These are phyloP conservation scores for Allomyces arbusculus DNA, from an alignment of 192 early-diverging fungal species.

Conservation along the genomic window DNA sequence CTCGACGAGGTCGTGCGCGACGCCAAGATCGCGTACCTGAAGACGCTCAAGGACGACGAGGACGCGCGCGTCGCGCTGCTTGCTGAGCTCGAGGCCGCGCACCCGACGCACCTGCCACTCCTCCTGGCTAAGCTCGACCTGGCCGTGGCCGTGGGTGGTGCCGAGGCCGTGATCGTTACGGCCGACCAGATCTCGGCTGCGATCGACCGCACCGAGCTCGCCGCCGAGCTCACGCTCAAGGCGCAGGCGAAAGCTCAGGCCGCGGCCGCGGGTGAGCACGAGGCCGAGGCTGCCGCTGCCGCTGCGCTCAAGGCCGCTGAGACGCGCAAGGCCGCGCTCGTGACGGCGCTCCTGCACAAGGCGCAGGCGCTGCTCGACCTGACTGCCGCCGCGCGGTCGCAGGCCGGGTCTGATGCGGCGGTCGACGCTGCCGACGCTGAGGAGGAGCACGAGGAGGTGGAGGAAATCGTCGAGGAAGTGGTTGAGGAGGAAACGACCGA, in stretches of 20 bases:
- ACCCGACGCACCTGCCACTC: conserved; percentile 33
- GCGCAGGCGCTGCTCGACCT: not conserved
- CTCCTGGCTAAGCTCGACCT: conserved; percentile 30
- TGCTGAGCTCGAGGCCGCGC: conserved; percentile 35
- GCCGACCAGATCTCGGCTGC: conserved; percentile 35
- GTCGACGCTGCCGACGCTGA: conserved; percentile 11
- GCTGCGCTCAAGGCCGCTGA: conserved; percentile 22
- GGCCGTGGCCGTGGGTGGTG: conserved; percentile 23
- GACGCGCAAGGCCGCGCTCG: conserved; percentile 23
- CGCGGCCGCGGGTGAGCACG: not conserved
- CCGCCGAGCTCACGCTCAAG: conserved; percentile 39
- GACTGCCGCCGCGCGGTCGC: too few species aligned
- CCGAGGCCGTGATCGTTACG: conserved; percentile 23
- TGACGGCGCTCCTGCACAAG: not conserved
- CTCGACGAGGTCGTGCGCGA: conserved; percentile 55
- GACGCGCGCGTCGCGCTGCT: conserved; percentile 28
- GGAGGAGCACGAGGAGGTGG: conserved; percentile 56
- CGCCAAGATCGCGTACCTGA: conserved; percentile 54
- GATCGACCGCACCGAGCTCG: conserved; percentile 39
- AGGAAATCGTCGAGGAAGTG: conserved; percentile 16
- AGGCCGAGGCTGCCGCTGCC: conserved; percentile 16
- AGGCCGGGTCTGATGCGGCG: too few species aligned
- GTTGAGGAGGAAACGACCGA: too few species aligned
- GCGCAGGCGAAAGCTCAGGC: not conserved
- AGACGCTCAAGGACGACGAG: conserved; percentile 46